Evolutionary conservation across 2,329 filamentous ascomycete species (phyloP).

Genomic region (Clarireedia paspali): DNA sequence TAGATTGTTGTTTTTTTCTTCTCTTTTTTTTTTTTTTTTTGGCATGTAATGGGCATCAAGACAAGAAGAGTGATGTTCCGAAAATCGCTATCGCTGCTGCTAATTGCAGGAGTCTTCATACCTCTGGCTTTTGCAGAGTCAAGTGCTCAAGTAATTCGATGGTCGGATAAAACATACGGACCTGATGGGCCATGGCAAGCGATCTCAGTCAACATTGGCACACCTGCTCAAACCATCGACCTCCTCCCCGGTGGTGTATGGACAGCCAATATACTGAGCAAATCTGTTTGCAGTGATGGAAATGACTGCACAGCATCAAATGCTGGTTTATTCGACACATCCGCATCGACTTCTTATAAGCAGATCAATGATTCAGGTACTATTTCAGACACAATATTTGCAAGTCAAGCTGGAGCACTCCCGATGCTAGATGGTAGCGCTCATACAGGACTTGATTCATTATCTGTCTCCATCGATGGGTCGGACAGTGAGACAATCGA

Average conservation of each 20-base stretch:
- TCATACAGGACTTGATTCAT: not conserved
- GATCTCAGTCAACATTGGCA: constrained; percentile 14
- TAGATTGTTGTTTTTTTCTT: not conserved
- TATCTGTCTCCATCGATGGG: not conserved
- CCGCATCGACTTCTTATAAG: not conserved
- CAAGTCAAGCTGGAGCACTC: not conserved
- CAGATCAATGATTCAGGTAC: not conserved
- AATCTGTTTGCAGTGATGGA: constrained; percentile 10
- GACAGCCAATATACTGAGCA: constrained; percentile 9
- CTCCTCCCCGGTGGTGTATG: constrained; percentile 15
- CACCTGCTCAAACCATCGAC: constrained; percentile 8
- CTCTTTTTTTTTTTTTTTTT: not conserved
- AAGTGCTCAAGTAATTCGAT: constrained; percentile 1
- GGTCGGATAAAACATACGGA: constrained; percentile 15
- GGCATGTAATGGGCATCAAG: not conserved
- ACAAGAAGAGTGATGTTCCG: not conserved
- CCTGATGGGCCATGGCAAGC: constrained; percentile 21
- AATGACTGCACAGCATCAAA: not conserved
- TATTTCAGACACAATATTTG: not conserved
- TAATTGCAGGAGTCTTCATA: not conserved
- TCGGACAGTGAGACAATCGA: not conserved
- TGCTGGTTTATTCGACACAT: not conserved
- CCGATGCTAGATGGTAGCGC: not conserved
- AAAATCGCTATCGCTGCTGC: not conserved
- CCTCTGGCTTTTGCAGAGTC: not conserved